phyloP scores from a whole-genome alignment of 2,329 filamentous ascomycete genomes.

The Pseudopithomyces maydicus region DNA sequence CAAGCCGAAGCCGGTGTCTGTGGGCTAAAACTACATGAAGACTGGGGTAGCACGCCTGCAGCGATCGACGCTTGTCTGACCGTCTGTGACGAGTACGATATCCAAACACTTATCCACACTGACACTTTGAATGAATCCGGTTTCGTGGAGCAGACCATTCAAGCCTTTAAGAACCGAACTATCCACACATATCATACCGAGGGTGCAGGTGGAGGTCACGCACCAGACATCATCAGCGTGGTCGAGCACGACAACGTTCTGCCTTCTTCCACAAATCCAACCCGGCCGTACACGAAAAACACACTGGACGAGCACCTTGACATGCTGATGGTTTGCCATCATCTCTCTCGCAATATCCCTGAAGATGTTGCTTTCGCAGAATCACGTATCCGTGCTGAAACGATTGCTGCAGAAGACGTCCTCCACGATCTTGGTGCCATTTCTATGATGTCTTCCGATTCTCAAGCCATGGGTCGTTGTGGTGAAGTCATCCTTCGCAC shows the following conservation, averaged over 20 bases:
- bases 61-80: constrained; percentile 82
- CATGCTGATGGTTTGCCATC: constrained; percentile 98
- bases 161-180: constrained; percentile 81
- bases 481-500: constrained; percentile 92
- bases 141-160: constrained; percentile 91
- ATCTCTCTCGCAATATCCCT: constrained; percentile 87
- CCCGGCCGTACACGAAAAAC: constrained; percentile 86
- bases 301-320: constrained; percentile 96
- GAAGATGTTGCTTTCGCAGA: constrained; percentile 97
- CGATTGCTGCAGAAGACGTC: constrained; percentile 95
- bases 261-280: constrained; percentile 90
- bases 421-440: constrained; percentile 94
- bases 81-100: constrained; percentile 88
- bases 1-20: constrained; percentile 84
- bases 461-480: constrained; percentile 94
- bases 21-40: constrained; percentile 92
- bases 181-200: constrained; percentile 98
- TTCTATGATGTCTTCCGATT: constrained; percentile 96
- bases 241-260: constrained; percentile 89
- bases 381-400: constrained; percentile 91
- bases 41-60: constrained; percentile 91
- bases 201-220: constrained; percentile 91
- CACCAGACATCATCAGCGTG: constrained; percentile 92
- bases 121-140: constrained; percentile 96
- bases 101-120: constrained; percentile 93